A percentile compares a stretch with the other conserved stretches of the same genome.
These are phyloP conservation scores for Epichloe baconii DNA, from an alignment of 2,329 filamentous ascomycete genomes.

Conservation along the genomic window DNA sequence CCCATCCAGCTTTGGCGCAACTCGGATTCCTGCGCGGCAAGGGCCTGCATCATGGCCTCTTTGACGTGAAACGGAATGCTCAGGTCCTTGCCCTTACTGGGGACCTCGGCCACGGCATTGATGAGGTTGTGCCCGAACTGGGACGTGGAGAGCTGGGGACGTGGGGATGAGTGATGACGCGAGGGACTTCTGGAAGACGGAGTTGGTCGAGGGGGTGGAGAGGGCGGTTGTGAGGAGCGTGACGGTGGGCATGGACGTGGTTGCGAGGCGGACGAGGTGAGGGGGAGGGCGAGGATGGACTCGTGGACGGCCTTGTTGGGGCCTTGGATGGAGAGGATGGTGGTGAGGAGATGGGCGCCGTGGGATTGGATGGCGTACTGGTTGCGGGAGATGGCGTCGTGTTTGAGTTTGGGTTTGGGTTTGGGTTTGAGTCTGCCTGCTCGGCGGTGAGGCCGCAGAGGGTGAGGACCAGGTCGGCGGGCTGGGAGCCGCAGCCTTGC, in stretches of 20 bases:
- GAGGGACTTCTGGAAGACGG: constrained; percentile 42
- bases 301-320: constrained; percentile 60
- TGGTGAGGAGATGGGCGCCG: constrained; percentile 67
- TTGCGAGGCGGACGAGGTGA: constrained; percentile 52
- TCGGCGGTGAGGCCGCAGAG: constrained; percentile 30
- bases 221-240: constrained; percentile 38
- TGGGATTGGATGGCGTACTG: constrained; percentile 48
- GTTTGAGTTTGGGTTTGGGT: constrained; percentile 17
- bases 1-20: constrained; percentile 42
- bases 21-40: constrained; percentile 33
- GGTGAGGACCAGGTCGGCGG: constrained; percentile 33
- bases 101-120: constrained; percentile 34
- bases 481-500: constrained; percentile 33
- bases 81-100: constrained; percentile 34
- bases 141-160: constrained; percentile 32
- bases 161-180: constrained; percentile 33
- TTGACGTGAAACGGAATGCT: constrained; percentile 45
- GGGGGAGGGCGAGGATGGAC: constrained; percentile 49
- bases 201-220: constrained; percentile 31
- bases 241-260: constrained; percentile 33
- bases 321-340: constrained; percentile 65
- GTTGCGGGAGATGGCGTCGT: constrained; percentile 31
- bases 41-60: constrained; percentile 37
- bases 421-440: constrained; percentile 8
- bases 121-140: constrained; percentile 39